These are phyloP conservation scores for Vaccinium vitisidaea DNA, from an alignment of 148 eudicot species.

Conservation along the genomic window DNA sequence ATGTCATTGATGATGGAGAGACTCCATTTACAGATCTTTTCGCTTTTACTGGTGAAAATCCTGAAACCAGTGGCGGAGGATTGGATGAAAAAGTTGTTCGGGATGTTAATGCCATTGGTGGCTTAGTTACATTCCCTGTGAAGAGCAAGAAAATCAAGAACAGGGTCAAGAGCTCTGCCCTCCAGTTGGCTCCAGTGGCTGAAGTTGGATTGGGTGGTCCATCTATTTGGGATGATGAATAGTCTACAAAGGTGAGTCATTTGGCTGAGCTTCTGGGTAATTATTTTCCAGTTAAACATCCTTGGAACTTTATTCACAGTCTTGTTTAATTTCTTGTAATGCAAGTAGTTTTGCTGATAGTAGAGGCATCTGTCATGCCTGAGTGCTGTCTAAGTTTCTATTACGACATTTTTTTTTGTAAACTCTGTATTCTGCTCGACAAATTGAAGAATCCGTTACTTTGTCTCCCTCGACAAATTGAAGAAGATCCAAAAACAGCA, in stretches of 20 bases:
- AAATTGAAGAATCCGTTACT: background rate
- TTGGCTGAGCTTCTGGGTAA: background rate
- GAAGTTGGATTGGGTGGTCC: constrained; percentile 84
- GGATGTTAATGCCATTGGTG: constrained; percentile 30
- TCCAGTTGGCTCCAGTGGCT: constrained; percentile 37
- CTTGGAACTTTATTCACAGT: background rate
- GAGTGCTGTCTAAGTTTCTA: background rate
- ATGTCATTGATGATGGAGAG: constrained; percentile 61
- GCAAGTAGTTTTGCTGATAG: background rate
- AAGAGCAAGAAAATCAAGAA: constrained; percentile 60
- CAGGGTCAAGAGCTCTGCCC: constrained; percentile 23
- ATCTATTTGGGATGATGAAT: constrained; percentile 66
- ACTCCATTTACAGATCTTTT: constrained; percentile 60
- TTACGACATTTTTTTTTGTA: background rate
- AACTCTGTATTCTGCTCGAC: background rate
- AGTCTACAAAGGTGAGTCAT: constrained; percentile 15
- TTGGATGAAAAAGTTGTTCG: constrained; percentile 20
- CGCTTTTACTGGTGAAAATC: constrained; percentile 24
- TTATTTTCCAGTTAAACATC: background rate
- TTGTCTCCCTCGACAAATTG: background rate
- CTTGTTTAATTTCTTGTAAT: background rate
- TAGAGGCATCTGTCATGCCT: background rate
- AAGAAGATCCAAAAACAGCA: background rate
- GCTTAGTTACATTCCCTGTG: constrained; percentile 37
- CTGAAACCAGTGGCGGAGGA: constrained; percentile 17